Evolutionary conservation across 192 early-diverging fungal genomes (phyloP).

Genomic region (Cladochytrium replicatum): DNA sequence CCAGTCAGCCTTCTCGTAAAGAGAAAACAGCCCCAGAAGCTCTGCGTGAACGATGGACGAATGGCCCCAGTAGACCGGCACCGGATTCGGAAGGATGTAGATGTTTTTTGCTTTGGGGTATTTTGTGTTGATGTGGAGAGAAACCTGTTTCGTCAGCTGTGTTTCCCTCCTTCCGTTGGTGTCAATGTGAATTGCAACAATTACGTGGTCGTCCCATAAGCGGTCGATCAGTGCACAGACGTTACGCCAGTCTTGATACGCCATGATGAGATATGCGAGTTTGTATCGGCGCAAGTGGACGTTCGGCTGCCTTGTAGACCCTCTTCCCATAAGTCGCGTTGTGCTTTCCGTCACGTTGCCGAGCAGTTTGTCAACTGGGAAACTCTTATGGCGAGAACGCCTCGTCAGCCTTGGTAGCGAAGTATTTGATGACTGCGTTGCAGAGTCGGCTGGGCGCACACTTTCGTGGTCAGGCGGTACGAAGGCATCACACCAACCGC

Average conservation of each 20-base stretch:
- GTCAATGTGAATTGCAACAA: conserved; percentile 37
- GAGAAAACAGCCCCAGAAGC: conserved; percentile 33
- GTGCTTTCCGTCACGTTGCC: too few relatives aligned
- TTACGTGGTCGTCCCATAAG: conserved; percentile 28
- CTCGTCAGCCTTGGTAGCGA: too few relatives aligned
- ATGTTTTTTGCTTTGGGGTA: conserved; percentile 16
- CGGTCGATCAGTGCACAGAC: conserved; percentile 16
- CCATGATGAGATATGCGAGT: conserved; percentile 38
- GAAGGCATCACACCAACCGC: background rate
- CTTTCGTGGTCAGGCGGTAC: too few relatives aligned
- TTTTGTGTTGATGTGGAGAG: too few relatives aligned
- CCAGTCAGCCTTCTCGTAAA: conserved; percentile 43
- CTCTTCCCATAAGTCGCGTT: too few relatives aligned
- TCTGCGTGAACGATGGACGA: conserved; percentile 32
- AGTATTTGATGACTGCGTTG: too few relatives aligned
- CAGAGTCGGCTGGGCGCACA: too few relatives aligned
- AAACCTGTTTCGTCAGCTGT: background rate
- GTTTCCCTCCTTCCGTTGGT: background rate
- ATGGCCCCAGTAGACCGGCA: conserved; percentile 33
- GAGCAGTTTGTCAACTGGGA: too few relatives aligned
- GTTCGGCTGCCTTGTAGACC: too few relatives aligned
- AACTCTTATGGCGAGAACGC: too few relatives aligned
- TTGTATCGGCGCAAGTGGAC: conserved; percentile 17
- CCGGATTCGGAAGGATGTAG: conserved; percentile 19
- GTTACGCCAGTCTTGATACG: conserved; percentile 19